A percentile compares a stretch with the other conserved stretches of the same genome.
These are phyloP conservation scores for Marasmius fiardii DNA, from an alignment of 1,284 basidiomycete genomes.

Conservation along the genomic window DNA sequence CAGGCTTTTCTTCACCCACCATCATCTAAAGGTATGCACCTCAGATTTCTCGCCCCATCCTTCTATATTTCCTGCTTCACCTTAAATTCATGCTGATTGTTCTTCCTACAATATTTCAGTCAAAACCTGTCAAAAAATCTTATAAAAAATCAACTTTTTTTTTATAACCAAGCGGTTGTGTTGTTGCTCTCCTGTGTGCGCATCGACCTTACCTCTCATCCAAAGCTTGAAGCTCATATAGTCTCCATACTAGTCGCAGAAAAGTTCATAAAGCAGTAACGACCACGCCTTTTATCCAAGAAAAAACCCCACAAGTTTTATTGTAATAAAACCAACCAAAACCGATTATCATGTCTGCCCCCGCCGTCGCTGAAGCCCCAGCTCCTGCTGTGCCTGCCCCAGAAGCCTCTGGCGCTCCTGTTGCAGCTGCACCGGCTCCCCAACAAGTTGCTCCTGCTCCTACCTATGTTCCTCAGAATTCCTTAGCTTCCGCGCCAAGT, in stretches of 20 bases:
- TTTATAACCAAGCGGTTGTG: slow-evolving; percentile 13
- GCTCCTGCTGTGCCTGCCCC: slow-evolving; percentile 27
- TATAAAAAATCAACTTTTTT: slow-evolving; percentile 41
- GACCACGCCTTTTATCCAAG: slow-evolving; percentile 54
- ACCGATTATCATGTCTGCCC: slow-evolving; percentile 56
- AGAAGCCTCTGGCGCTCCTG: slow-evolving; percentile 33
- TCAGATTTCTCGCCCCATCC: slow-evolving; percentile 5
- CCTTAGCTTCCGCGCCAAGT: slow-evolving; percentile 67
- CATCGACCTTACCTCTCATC: slow-evolving; percentile 8
- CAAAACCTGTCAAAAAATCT: slow-evolving; percentile 54
- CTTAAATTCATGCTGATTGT: background rate
- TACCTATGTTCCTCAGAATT: slow-evolving; percentile 35
- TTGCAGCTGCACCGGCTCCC: slow-evolving; percentile 45
- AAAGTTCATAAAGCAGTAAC: slow-evolving; percentile 86
- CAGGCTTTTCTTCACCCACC: slow-evolving; percentile 33
- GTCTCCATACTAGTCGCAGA: slow-evolving; percentile 48
- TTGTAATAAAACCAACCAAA: slow-evolving; percentile 27
- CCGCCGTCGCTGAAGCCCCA: slow-evolving; percentile 37
- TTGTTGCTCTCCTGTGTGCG: slow-evolving; percentile 18
- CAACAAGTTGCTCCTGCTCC: slow-evolving; percentile 41
- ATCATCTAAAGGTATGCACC: slow-evolving; percentile 40
- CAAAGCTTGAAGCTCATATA: slow-evolving; percentile 1
- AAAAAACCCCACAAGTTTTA: slow-evolving; percentile 23
- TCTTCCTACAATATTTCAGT: slow-evolving; percentile 11
- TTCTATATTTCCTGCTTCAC: background rate